Percentiles rank a stretch among this genome's conserved stretches.
Conservation (phyloP, 1,284 basidiomycete genomes). For the Marasmius fiardii region DNA sequence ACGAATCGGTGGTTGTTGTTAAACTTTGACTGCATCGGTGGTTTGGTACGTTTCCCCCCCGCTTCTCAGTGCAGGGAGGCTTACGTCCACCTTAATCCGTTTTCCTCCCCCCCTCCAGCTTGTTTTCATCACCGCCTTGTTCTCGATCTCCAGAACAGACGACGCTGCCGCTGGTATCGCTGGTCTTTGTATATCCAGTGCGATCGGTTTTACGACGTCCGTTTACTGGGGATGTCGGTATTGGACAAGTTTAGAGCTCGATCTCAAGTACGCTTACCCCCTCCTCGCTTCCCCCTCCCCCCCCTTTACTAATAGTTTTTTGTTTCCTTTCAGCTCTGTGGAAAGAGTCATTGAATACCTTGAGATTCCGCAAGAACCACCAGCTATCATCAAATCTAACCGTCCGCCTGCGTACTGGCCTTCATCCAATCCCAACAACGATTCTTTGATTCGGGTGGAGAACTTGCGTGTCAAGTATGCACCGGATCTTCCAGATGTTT, state of each 20-base stretch:
- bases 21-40: constrained; percentile 76
- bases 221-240: constrained; percentile 73
- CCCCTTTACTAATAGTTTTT: too few relatives aligned
- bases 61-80: too few relatives aligned
- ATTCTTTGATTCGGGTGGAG: constrained; percentile 57
- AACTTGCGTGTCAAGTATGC: constrained; percentile 81
- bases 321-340: constrained; percentile 53
- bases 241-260: constrained; percentile 55
- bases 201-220: constrained; percentile 53
- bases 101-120: constrained; percentile 17
- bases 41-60: constrained; percentile 13
- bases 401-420: constrained; percentile 87
- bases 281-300: constrained; percentile 1
- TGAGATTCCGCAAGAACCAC: constrained; percentile 82
- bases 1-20: constrained; percentile 75
- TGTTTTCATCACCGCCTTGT: constrained; percentile 70
- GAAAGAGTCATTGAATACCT: constrained; percentile 91
- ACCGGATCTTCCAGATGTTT: constrained; percentile 79
- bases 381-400: constrained; percentile 62
- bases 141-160: constrained; percentile 64
- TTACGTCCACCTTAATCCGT: too few relatives aligned
- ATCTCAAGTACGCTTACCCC: constrained; percentile 51
- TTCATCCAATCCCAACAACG: constrained; percentile 52
- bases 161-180: constrained; percentile 75
- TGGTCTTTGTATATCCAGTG: constrained; percentile 82